Evolutionary conservation across 306 rosid genomes (phyloP), one percentile per base, ranked within the genome.

Genomic region (Fragaria iinumae): DNA sequence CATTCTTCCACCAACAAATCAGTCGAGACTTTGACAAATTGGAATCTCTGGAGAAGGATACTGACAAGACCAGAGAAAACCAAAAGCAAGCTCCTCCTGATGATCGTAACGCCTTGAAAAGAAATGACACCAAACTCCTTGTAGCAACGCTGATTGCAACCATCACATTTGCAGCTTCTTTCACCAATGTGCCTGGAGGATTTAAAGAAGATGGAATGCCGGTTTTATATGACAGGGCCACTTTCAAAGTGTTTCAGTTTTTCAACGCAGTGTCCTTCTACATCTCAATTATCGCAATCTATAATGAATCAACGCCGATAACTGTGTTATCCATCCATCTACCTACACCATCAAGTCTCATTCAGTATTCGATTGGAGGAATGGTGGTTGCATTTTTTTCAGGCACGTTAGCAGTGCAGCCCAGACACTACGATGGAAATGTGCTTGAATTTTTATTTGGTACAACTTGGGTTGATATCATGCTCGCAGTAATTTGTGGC

Each of bases 131-230:
- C 3, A 71, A 50, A 17, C 74, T 69, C 50, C 23, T 69, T 1
- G 75, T 71, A 10, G 75, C 64, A 20, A 36, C 23, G 34, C 64
- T 71, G 8, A 71, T 71, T 12, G 76, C 76, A 13, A 55, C 76
- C 0, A 44, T 72, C 50, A 8, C 76, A 38, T 72, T 72, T 55
- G 65, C 50, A 55, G 76, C 52, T 13, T 27, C 50, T 6, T 38
- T 55, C 67, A 53, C 49, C 36, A 39, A 36, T 64, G 69, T 57
- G 0, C 76, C 76, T 23, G 67, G 67, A 55, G 76, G 76, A 13
- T 72, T 72, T 21, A 21, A 3, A 12, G 18, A 9, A 0, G 39
- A 55, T 8, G 74, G 74, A 27, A 8, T 0, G 23, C 8, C 43
- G 10, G 74, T 27, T 48, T 25, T 69, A 27, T 25, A 23, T 17